A percentile compares a stretch with the other conserved stretches of the same genome.
These are phyloP conservation scores for Coemansia reversa DNA, from an alignment of 192 early-diverging fungal genomes.

Conservation along the genomic window DNA sequence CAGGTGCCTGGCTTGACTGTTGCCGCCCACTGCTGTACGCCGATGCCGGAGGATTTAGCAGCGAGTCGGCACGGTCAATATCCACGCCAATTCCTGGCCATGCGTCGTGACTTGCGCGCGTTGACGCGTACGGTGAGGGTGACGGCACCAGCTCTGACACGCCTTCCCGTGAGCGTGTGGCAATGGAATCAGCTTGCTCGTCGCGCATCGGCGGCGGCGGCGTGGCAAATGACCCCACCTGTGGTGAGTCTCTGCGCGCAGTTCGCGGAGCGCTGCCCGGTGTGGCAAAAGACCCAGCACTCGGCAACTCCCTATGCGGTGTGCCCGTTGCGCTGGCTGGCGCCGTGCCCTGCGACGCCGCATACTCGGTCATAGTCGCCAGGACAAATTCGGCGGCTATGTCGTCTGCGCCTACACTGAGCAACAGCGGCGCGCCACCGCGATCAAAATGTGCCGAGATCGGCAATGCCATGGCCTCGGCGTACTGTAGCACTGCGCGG, in stretches of 20 bases:
- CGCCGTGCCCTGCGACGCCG: slow-evolving; percentile 2
- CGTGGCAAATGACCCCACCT: slow-evolving; percentile 7
- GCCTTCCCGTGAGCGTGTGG: not conserved
- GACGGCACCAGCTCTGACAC: slow-evolving; percentile 25
- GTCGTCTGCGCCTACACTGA: slow-evolving; percentile 29
- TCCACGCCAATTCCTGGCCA: slow-evolving; percentile 1
- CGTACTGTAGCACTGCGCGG: slow-evolving; percentile 47
- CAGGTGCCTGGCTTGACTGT: not conserved
- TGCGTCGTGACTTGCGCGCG: slow-evolving; percentile 15
- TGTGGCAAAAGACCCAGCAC: not conserved
- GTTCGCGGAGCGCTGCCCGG: not conserved
- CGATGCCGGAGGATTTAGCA: slow-evolving; percentile 18
- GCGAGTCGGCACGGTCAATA: slow-evolving; percentile 11
- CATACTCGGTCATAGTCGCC: slow-evolving; percentile 42
- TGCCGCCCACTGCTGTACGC: slow-evolving; percentile 1
- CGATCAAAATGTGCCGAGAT: slow-evolving; percentile 42
- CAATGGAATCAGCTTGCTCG: slow-evolving; percentile 5
- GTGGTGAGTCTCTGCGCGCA: not conserved
- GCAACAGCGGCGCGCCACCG: slow-evolving; percentile 45
- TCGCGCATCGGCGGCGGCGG: not conserved
- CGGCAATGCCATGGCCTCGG: slow-evolving; percentile 45
- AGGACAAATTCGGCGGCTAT: slow-evolving; percentile 43
- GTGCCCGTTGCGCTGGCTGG: slow-evolving; percentile 8
- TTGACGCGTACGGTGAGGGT: slow-evolving; percentile 34
- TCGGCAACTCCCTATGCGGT: not conserved